These are phyloP conservation scores for Begonia masoniana DNA, from an alignment of 306 rosid species.

Conservation along the genomic window DNA sequence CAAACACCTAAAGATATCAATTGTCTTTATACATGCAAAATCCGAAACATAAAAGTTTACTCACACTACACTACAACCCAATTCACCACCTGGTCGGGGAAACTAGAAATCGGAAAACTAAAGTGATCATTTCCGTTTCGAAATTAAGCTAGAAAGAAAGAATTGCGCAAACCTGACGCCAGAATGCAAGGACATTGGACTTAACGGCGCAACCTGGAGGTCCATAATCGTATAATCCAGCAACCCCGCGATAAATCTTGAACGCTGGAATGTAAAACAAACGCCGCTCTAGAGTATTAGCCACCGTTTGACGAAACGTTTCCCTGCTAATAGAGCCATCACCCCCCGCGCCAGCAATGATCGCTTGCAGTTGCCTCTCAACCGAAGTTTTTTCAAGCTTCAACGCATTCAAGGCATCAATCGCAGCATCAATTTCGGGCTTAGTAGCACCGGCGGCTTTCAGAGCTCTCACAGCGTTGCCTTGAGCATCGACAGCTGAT, in stretches of 20 bases:
- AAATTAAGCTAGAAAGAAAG: neutral
- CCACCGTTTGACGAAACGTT: slow-evolving; percentile 56
- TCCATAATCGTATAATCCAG: slow-evolving; percentile 73
- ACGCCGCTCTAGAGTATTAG: slow-evolving; percentile 74
- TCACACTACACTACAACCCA: neutral
- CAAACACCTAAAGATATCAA: too few relatives aligned
- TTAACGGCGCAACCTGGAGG: slow-evolving; percentile 85
- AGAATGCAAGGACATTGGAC: slow-evolving; percentile 69
- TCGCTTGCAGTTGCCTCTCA: slow-evolving; percentile 40
- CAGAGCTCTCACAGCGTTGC: slow-evolving; percentile 45
- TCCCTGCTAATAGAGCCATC: slow-evolving; percentile 37
- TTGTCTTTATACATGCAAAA: too few relatives aligned
- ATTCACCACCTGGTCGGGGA: neutral
- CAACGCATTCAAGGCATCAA: slow-evolving; percentile 38
- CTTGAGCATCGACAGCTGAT: slow-evolving; percentile 50
- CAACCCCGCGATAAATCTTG: slow-evolving; percentile 80
- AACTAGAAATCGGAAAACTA: neutral
- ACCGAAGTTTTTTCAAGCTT: slow-evolving; percentile 53
- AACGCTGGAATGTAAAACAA: slow-evolving; percentile 66
- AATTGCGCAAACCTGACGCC: slow-evolving; percentile 62
- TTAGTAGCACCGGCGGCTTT: slow-evolving; percentile 40
- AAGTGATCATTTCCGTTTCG: neutral
- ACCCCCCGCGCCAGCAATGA: slow-evolving; percentile 21
- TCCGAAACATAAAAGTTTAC: too few relatives aligned
- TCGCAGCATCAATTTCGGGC: slow-evolving; percentile 52